Evolutionary conservation across 768 basidiomycete genomes (phyloP).

Genomic region (Chalciporus pseudorubinellus): DNA sequence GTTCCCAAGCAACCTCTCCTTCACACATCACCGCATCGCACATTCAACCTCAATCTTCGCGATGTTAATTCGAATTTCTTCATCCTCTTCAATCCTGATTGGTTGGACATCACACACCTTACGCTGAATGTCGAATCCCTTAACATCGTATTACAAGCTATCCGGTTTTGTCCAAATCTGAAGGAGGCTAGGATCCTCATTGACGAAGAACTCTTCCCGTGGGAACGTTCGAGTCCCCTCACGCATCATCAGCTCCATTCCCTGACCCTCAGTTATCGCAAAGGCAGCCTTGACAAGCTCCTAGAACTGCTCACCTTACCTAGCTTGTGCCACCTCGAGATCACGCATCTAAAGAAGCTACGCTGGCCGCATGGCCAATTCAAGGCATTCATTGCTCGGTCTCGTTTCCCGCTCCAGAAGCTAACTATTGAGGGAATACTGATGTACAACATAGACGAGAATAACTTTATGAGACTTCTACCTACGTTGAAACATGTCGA

Average conservation of each 20-base stretch:
- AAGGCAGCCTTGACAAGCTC: background rate
- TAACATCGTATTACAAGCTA: background rate
- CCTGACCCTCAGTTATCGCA: background rate
- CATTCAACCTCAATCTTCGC: background rate
- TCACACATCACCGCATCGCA: background rate
- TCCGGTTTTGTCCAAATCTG: background rate
- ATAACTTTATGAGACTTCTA: background rate
- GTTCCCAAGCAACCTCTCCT: background rate
- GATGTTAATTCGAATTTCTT: background rate
- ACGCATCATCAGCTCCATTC: background rate
- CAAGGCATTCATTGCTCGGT: background rate
- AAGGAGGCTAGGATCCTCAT: background rate
- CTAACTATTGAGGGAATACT: background rate
- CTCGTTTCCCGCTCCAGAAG: background rate
- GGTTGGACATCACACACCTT: background rate
- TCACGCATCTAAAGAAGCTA: background rate
- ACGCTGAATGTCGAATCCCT: background rate
- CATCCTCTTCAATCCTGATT: background rate
- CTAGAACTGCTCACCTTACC: background rate
- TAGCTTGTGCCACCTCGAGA: background rate
- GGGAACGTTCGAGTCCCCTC: background rate
- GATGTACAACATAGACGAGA: background rate
- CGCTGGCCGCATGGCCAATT: background rate
- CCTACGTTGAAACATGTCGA: background rate
- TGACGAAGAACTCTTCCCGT: background rate